Conservation (phyloP, 768 basidiomycete genomes). For the Pleurotus ostreatus region DNA sequence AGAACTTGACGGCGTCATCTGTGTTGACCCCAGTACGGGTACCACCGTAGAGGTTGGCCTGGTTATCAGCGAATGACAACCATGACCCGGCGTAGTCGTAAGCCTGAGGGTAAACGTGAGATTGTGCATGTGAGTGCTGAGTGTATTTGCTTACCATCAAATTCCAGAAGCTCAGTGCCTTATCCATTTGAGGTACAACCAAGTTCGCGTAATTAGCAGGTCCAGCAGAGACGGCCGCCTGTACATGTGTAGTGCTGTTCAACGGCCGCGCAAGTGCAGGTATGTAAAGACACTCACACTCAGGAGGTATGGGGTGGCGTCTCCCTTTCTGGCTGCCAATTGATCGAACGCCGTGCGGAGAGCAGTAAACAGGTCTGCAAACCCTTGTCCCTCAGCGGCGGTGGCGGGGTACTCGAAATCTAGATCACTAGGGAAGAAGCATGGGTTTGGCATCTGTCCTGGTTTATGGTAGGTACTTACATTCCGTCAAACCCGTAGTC, state of each 20-base stretch:
- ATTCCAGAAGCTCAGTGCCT: conserved; percentile 72
- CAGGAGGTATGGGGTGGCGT: conserved; percentile 53
- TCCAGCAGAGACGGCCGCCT: conserved; percentile 62
- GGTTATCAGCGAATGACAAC: conserved; percentile 51
- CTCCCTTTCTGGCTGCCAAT: conserved; percentile 57
- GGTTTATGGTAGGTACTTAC: conserved; percentile 28
- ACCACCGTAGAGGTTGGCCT: conserved; percentile 69
- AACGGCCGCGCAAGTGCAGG: too few species aligned
- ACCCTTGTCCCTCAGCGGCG: conserved; percentile 56
- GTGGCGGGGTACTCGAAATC: conserved; percentile 77
- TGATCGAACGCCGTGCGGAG: conserved; percentile 61
- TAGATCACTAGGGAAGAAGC: conserved; percentile 42
- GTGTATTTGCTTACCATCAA: conserved; percentile 53
- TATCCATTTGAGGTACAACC: conserved; percentile 59
- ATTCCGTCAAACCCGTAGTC: conserved; percentile 83
- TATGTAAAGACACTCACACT: conserved; percentile 21
- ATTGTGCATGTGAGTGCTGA: neutral
- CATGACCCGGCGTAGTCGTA: conserved; percentile 81
- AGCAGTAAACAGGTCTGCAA: conserved; percentile 59
- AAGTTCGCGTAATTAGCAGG: conserved; percentile 53
- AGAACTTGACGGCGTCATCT: conserved; percentile 61
- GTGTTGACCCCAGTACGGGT: conserved; percentile 61
- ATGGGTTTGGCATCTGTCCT: neutral
- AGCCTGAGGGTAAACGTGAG: conserved; percentile 32
- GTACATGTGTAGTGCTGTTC: neutral